These are phyloP conservation scores for Hibiscus tridactylites DNA, from an alignment of 345 rosid species.

Conservation along the genomic window DNA sequence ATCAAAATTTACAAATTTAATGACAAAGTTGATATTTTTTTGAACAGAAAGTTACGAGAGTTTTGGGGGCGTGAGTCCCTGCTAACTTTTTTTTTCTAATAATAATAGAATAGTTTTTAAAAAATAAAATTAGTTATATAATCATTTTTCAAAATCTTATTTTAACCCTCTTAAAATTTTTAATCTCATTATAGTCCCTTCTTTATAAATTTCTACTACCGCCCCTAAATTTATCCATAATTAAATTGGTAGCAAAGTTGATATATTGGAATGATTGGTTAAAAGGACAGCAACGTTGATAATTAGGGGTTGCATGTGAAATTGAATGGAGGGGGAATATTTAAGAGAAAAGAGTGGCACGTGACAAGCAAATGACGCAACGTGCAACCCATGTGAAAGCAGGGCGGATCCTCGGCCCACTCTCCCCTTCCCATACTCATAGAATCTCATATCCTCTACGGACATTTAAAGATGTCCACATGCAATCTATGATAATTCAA, in stretches of 20 bases:
- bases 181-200: too few relatives aligned
- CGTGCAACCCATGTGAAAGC: constrained; percentile 58
- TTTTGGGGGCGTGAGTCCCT: too few relatives aligned
- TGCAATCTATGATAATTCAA: background rate
- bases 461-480: constrained; percentile 26
- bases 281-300: too few relatives aligned
- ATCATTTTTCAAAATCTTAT: too few relatives aligned
- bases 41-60: too few relatives aligned
- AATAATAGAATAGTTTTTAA: too few relatives aligned
- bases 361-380: constrained; percentile 33
- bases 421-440: background rate
- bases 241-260: background rate
- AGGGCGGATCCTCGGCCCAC: constrained; percentile 46
- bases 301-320: background rate
- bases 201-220: too few relatives aligned
- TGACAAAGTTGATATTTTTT: too few relatives aligned
- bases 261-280: background rate
- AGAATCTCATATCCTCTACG: constrained; percentile 16
- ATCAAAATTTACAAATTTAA: too few relatives aligned
- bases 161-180: too few relatives aligned
- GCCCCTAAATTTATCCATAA: background rate
- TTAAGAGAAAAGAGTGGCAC: constrained; percentile 48
- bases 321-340: constrained; percentile 15
- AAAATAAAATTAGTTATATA: too few relatives aligned
- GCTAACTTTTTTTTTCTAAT: too few relatives aligned